Percentiles rank a stretch among this genome's conserved stretches.
Evolutionary conservation across 2,329 filamentous ascomycete genomes (phyloP).

Genomic region (Hypoxylon sp.): DNA sequence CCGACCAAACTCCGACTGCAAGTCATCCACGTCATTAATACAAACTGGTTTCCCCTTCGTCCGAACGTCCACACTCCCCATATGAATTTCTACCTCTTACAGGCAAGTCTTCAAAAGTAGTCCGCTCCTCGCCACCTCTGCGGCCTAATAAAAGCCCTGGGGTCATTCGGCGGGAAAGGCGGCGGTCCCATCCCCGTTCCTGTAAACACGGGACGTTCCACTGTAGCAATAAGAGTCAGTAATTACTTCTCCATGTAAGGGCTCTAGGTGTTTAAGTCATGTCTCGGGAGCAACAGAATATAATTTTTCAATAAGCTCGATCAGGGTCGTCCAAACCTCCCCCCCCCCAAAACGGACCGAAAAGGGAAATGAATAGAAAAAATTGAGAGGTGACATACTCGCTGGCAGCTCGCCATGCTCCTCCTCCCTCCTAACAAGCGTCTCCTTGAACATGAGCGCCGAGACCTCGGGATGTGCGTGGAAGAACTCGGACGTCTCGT

Average conservation of each 20-base stretch:
- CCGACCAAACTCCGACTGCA: neutral
- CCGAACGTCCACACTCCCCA: neutral
- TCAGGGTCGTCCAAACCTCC: too few relatives aligned
- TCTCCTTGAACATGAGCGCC: constrained; percentile 64
- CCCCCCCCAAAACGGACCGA: too few relatives aligned
- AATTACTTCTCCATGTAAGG: neutral
- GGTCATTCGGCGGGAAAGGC: constrained; percentile 13
- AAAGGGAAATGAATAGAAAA: neutral
- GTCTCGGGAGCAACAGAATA: neutral
- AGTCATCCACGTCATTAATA: neutral
- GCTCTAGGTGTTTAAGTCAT: neutral
- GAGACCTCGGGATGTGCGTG: constrained; percentile 63
- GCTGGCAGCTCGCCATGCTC: constrained; percentile 59
- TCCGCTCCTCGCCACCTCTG: constrained; percentile 12
- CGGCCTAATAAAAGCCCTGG: constrained; percentile 9
- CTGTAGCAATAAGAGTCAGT: neutral
- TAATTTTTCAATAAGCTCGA: too few relatives aligned
- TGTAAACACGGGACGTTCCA: constrained; percentile 57
- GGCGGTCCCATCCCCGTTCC: constrained; percentile 44
- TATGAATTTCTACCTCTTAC: constrained; percentile 1
- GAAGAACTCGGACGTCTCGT: constrained; percentile 61
- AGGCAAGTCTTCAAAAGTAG: neutral
- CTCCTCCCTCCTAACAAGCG: constrained; percentile 60
- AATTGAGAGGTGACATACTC: constrained; percentile 45
- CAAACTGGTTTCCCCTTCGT: too few relatives aligned